Evolutionary conservation across 257 asterid genomes (phyloP), one percentile per base, ranked within the genome.

Genomic region (Ocimum tenuiflorum): DNA sequence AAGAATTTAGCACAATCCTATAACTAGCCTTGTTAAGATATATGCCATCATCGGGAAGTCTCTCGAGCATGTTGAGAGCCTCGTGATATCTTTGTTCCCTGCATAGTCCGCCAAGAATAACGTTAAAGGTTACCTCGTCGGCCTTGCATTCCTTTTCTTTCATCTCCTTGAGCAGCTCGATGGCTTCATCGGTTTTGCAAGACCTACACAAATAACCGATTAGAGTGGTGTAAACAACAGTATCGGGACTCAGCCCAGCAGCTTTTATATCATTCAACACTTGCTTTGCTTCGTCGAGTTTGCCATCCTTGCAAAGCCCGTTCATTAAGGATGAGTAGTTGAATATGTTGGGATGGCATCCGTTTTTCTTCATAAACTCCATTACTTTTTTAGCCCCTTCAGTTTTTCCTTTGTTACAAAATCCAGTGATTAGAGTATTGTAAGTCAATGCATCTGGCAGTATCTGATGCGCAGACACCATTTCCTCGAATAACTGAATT

Each of bases 371-470:
- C 99, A 92, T 92, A 52, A 92, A 92, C 1, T 84, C 91, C 38
- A 92, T 63, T 57, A 87, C 80, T 43, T 78, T 89, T 78, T 54
- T 70, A 35, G 91, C 96, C 70, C 85, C 63, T 12, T 86, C 91
- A 11, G 78, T 78, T 77, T 84, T 90, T 45, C 89, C 86, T 12
- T 72, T 87, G 15, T 79, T 85, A 52, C 81, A 84, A 75, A 89
- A 88, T 29, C 97, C 96, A 39, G 78, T 80, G 38, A 92, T 89
- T 31, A 92, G 57, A 20, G 85, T 68, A 71, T 90, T 92, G 76
- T 92, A 89, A 7, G 94, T 89, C 81, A 92, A 76, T 7, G 86
- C 97, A 87, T 89, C 97, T 0, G 95, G 99, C 68, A 81, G 39
- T 70, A 92, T 82, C 51, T 75, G 87, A 77, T 82, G 94, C 78